A percentile compares a stretch with the other conserved stretches of the same genome.
Evolutionary conservation across 352 stramenopile species (phyloP).

Genomic region (Peronosclerospora sorghi): DNA sequence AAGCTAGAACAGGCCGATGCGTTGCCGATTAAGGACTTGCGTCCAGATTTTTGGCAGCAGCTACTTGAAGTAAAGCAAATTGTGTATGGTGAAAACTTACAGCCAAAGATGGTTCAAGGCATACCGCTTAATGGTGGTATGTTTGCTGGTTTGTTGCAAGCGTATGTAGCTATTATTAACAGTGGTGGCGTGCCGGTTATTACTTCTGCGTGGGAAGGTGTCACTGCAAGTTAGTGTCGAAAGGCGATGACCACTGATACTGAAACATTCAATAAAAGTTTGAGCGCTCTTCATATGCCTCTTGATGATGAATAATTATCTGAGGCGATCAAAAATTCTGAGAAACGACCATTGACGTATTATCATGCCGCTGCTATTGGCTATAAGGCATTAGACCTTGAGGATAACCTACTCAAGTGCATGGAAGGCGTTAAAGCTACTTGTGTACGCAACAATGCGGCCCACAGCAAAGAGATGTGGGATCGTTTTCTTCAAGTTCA

Average conservation of each 20-base stretch:
- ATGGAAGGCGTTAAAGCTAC: constrained; percentile 56
- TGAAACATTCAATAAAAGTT: constrained; percentile 51
- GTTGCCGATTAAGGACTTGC: constrained; percentile 49
- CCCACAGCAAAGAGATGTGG: constrained; percentile 66
- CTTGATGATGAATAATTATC: constrained; percentile 61
- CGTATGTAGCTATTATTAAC: constrained; percentile 81
- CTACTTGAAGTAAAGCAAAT: constrained; percentile 51
- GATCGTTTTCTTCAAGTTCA: constrained; percentile 68
- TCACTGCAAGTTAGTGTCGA: constrained; percentile 69
- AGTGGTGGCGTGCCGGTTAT: constrained; percentile 83
- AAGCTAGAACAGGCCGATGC: constrained; percentile 69
- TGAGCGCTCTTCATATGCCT: constrained; percentile 49
- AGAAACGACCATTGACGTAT: constrained; percentile 35
- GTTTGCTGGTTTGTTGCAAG: constrained; percentile 70
- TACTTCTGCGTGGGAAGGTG: constrained; percentile 77
- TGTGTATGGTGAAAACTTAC: constrained; percentile 56
- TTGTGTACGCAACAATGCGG: constrained; percentile 33
- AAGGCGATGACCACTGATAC: constrained; percentile 54
- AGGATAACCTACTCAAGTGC: constrained; percentile 49
- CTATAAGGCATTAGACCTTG: constrained; percentile 50
- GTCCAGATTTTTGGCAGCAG: constrained; percentile 68
- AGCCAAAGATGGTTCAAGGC: constrained; percentile 78
- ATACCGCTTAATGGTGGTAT: constrained; percentile 74
- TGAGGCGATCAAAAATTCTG: constrained; percentile 39
- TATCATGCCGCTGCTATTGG: constrained; percentile 62